Evolutionary conservation across 2,329 filamentous ascomycete species (phyloP).

Genomic region (Coniochaeta hoffmannii): DNA sequence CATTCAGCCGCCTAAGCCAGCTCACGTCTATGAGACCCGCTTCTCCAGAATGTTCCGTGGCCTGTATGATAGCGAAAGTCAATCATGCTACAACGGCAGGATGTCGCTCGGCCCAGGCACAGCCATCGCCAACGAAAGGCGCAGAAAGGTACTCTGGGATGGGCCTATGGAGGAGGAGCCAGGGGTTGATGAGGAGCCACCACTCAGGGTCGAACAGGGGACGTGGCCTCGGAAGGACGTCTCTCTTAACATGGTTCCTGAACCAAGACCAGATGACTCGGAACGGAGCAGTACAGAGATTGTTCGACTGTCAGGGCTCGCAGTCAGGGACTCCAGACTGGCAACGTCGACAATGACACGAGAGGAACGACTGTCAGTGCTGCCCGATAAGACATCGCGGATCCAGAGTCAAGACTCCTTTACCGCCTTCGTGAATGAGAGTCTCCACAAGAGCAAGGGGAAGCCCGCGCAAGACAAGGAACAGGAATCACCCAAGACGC

Average conservation of each 20-base stretch:
- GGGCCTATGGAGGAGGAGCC: background rate
- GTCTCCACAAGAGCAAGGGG: conserved; percentile 10
- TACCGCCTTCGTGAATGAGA: conserved; percentile 14
- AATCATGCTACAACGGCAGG: background rate
- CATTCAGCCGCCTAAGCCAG: background rate
- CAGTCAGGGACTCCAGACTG: conserved; percentile 11
- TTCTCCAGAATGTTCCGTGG: conserved; percentile 2
- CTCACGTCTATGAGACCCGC: background rate
- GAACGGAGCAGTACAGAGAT: conserved; percentile 5
- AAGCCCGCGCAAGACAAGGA: conserved; percentile 6
- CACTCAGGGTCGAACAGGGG: background rate
- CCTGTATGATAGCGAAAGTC: background rate
- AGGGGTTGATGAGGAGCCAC: background rate
- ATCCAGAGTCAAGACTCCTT: conserved; percentile 12
- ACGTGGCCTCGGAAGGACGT: background rate
- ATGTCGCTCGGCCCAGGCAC: conserved; percentile 1
- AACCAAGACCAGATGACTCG: background rate
- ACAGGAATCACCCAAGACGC: conserved; percentile 4
- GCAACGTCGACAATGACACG: background rate
- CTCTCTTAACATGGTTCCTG: background rate
- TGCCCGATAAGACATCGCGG: conserved; percentile 3
- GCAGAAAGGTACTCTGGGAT: background rate
- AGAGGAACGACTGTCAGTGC: background rate
- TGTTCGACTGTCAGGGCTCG: conserved; percentile 9
- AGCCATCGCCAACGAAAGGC: background rate